Evolutionary conservation across 257 asterid species (phyloP), one percentile per base, ranked within the genome.

Genomic region (Ligustrum vulgare): DNA sequence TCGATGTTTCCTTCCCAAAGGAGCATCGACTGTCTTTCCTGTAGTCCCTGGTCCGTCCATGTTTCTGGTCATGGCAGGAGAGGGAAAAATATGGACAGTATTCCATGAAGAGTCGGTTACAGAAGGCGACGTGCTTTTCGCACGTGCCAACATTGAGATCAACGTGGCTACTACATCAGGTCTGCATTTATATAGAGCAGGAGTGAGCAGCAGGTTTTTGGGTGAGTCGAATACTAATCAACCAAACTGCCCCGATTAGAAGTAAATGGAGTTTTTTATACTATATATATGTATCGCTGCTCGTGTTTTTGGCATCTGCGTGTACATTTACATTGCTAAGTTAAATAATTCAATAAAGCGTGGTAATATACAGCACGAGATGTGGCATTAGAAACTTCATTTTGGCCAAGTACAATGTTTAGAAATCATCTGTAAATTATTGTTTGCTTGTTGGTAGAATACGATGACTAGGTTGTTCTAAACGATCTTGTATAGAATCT

Each of bases 81-180:
- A 84, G 22, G 98, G 98, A 64, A 84, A 64, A 20, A 69, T 93
- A 79, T 56, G 31, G 7, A 56, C 77, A 6, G 16, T 82, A 16
- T 78, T 74, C 41, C 75, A 82, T 6, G 74, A 78, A 71, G 88
- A 73, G 79, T 56, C 22, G 49, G 75, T 91, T 71, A 74, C 72
- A 3, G 93, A 87, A 81, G 99, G 99, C 0, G 94, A 90, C 75
- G 97, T 89, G 37, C 54, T 94, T 47, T 95, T 95, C 73, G 82
- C 83, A 45, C 86, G 96, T 68, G 94, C 93, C 2, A 82, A 89
- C 45, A 56, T 83, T 1, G 86, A 87, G 81, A 79, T 91, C 73
- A 73, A 71, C 0, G 37, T 85, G n/a, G 84, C 87, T 35, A 80
- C 94, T 20, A 22, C 63, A 28, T 72, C 83, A 0, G 97, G 94